phyloP scores from a whole-genome alignment of 805 yeast species.

The Ogataea angusta region DNA sequence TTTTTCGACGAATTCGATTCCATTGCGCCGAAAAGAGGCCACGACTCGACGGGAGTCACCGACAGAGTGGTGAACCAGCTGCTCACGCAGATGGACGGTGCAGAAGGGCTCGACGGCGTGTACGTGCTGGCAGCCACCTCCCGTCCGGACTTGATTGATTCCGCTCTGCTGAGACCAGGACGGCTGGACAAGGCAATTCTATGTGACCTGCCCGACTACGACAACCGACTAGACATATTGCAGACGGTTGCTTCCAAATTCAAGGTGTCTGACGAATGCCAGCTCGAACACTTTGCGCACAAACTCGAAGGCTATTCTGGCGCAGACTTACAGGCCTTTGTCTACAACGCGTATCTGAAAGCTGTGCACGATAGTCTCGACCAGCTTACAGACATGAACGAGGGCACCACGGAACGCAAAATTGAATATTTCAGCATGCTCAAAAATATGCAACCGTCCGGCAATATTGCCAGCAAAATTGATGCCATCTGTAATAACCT shows the following conservation, averaged over 20 bases:
- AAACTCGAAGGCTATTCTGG: slow-evolving; percentile 80
- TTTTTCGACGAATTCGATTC: slow-evolving; percentile 97
- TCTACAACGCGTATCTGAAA: slow-evolving; percentile 85
- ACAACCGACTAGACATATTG: slow-evolving; percentile 74
- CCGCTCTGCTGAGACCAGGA: slow-evolving; percentile 93
- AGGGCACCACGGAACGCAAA: slow-evolving; percentile 2
- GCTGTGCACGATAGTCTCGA: slow-evolving; percentile 75
- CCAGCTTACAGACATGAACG: slow-evolving; percentile 35
- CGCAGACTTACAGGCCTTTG: slow-evolving; percentile 90
- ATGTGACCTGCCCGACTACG: slow-evolving; percentile 77
- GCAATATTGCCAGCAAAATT: slow-evolving; percentile 19
- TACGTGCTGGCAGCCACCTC: slow-evolving; percentile 95
- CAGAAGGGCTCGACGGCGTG: slow-evolving; percentile 95
- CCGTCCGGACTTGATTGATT: slow-evolving; percentile 92
- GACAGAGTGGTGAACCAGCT: slow-evolving; percentile 96
- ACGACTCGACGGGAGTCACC: slow-evolving; percentile 96
- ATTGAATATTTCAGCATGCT: slow-evolving; percentile 25
- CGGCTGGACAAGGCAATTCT: slow-evolving; percentile 89
- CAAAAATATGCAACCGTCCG: slow-evolving; percentile 8
- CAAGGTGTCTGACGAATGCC: slow-evolving; percentile 50
- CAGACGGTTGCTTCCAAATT: slow-evolving; percentile 58
- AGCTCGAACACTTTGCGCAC: slow-evolving; percentile 51
- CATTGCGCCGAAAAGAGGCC: slow-evolving; percentile 97
- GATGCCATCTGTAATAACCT: slow-evolving; percentile 20
- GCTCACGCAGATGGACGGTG: slow-evolving; percentile 98